A percentile compares a stretch with the other conserved stretches of the same genome.
Evolutionary conservation across 2,329 filamentous ascomycete species (phyloP).

Genomic region (Thielaviopsis ethacetica): DNA sequence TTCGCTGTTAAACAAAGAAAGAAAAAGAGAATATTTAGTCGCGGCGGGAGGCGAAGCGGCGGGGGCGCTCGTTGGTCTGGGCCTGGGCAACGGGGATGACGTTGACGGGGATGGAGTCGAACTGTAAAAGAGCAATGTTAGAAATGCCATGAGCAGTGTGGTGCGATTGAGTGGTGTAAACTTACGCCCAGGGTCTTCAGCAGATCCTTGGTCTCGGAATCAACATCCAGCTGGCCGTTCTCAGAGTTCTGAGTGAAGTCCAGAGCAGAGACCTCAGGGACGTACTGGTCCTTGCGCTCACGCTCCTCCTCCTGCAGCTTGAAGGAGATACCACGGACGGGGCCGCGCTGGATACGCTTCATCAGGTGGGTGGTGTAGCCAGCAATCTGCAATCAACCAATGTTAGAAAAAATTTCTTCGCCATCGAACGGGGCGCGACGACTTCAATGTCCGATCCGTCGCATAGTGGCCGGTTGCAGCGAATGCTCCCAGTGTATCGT

Average conservation of each 20-base stretch:
- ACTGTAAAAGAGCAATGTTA: constrained; percentile 36
- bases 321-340: constrained; percentile 99
- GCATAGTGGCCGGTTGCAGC: neutral
- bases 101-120: constrained; percentile 95
- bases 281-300: constrained; percentile 99
- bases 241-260: constrained; percentile 94
- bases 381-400: constrained; percentile 49
- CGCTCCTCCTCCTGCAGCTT: constrained; percentile 99
- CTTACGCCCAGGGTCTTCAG: constrained; percentile 97
- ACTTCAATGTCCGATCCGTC: neutral
- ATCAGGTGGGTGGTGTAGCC: constrained; percentile 98
- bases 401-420: constrained; percentile 1
- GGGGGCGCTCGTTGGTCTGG: constrained; percentile 67
- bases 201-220: constrained; percentile 95
- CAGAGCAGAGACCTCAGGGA: constrained; percentile 94
- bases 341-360: constrained; percentile 99
- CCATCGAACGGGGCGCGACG: neutral
- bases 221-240: constrained; percentile 84
- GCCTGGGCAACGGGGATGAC: constrained; percentile 80
- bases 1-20: constrained; percentile 13
- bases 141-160: neutral
- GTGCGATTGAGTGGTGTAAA: constrained; percentile 20
- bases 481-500: neutral
- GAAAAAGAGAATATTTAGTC: constrained; percentile 22
- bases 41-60: constrained; percentile 46